These are phyloP conservation scores for Prinsepia uniflora DNA, from an alignment of 306 rosid species.

Conservation along the genomic window DNA sequence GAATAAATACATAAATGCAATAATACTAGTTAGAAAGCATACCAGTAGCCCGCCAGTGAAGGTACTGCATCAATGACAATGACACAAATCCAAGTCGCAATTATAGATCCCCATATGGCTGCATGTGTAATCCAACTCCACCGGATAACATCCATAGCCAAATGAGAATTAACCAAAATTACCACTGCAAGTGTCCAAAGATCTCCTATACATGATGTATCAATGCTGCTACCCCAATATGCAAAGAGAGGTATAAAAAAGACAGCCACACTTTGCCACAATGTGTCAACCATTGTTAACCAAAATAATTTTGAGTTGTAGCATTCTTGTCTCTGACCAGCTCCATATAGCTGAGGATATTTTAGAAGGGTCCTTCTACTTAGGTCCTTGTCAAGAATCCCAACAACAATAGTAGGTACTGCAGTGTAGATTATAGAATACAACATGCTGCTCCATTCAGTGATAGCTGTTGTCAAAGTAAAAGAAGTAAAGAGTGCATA, in stretches of 20 bases:
- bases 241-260: slow-evolving; percentile 74
- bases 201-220: slow-evolving; percentile 78
- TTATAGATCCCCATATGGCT: slow-evolving; percentile 83
- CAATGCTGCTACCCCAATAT: slow-evolving; percentile 60
- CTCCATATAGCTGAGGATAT: slow-evolving; percentile 82
- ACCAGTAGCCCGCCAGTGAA: slow-evolving; percentile 72
- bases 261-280: slow-evolving; percentile 82
- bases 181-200: slow-evolving; percentile 90
- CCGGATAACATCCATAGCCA: slow-evolving; percentile 85
- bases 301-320: slow-evolving; percentile 82
- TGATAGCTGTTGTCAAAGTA: slow-evolving; percentile 79
- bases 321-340: slow-evolving; percentile 77
- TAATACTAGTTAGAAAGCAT: slow-evolving; percentile 21
- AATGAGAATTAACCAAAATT: slow-evolving; percentile 76
- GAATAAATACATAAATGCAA: not conserved
- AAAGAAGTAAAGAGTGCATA: slow-evolving; percentile 70
- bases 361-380: slow-evolving; percentile 68
- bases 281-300: slow-evolving; percentile 67
- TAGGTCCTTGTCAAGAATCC: slow-evolving; percentile 91
- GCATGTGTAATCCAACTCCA: slow-evolving; percentile 80
- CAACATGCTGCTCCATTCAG: slow-evolving; percentile 83
- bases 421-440: slow-evolving; percentile 78
- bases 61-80: slow-evolving; percentile 66
- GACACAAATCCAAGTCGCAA: slow-evolving; percentile 69
- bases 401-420: slow-evolving; percentile 80